phyloP scores from a whole-genome alignment of 441 rosid genomes.

The Manihot esculenta region DNA sequence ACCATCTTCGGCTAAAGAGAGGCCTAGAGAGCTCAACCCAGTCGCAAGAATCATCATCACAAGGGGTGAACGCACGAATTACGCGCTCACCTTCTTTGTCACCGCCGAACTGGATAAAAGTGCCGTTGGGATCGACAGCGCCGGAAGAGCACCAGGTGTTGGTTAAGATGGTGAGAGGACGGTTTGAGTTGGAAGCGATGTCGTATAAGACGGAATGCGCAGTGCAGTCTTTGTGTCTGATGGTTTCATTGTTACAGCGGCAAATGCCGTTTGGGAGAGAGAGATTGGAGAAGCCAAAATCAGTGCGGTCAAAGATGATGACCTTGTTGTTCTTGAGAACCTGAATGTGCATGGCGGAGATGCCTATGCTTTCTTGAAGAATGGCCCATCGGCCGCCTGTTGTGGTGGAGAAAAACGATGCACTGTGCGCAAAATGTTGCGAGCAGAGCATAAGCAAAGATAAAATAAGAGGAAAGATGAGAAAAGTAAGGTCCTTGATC shows the following conservation, averaged over 20 bases:
- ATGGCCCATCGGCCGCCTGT: constrained; percentile 36
- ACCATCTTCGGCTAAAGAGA: constrained; percentile 45
- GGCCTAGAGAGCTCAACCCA: constrained; percentile 42
- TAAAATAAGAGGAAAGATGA: constrained; percentile 2
- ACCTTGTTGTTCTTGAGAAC: constrained; percentile 67
- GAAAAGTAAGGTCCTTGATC: constrained; percentile 31
- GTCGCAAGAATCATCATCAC: constrained; percentile 37
- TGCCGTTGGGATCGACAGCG: constrained; percentile 47
- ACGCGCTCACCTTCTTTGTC: constrained; percentile 36
- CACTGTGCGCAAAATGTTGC: not conserved
- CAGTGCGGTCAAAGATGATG: constrained; percentile 75
- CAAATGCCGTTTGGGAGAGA: constrained; percentile 42
- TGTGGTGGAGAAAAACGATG: not conserved
- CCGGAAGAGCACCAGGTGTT: constrained; percentile 92
- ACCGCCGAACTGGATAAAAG: constrained; percentile 51
- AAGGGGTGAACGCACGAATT: constrained; percentile 39
- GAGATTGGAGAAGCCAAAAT: constrained; percentile 48
- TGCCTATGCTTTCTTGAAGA: constrained; percentile 59
- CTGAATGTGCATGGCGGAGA: constrained; percentile 97
- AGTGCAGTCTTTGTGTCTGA: constrained; percentile 51
- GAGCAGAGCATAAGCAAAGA: not conserved
- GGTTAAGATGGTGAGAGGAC: constrained; percentile 55
- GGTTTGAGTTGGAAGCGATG: constrained; percentile 53
- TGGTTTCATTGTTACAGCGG: constrained; percentile 27
- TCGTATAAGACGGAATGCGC: constrained; percentile 72